phyloP scores from a whole-genome alignment of 192 early-diverging fungal genomes.

The Coemansia javaensis region DNA sequence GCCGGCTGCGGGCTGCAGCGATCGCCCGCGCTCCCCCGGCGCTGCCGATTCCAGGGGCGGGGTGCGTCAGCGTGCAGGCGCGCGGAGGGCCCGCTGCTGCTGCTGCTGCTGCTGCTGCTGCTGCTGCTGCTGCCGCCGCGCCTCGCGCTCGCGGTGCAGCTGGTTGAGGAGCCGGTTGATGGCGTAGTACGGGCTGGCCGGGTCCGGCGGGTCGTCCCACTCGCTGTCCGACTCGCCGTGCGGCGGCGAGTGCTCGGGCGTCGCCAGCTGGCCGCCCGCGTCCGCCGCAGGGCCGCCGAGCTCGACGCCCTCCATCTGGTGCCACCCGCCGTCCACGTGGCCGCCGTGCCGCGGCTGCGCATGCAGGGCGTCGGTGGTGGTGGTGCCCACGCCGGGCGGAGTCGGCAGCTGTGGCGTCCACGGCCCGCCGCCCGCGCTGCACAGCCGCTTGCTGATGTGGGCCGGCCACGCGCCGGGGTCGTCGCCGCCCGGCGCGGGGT shows the following conservation, averaged over 20 bases:
- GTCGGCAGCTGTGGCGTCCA: conserved; percentile 7
- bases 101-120: not conserved
- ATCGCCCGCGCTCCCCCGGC: no score
- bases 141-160: conserved; percentile 39
- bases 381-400: not conserved
- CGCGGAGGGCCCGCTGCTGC: not conserved
- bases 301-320: no score
- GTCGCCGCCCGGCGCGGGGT: not conserved
- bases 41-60: no score
- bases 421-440: conserved; percentile 7
- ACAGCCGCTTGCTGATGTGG: conserved; percentile 10
- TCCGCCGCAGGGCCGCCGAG: no score
- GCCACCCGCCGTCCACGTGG: conserved; percentile 3
- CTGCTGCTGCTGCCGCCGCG: not conserved
- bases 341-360: not conserved
- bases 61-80: no score
- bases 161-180: conserved; percentile 40
- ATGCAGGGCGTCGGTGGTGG: no score
- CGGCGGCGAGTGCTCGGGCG: conserved; percentile 22
- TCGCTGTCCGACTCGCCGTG: conserved; percentile 6
- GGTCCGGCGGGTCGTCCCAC: conserved; percentile 14
- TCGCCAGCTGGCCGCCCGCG: no score
- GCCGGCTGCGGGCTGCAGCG: no score
- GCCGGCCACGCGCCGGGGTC: conserved; percentile 1
- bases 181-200: conserved; percentile 35